Evolutionary conservation across 495 filamentous ascomycete species (phyloP), one percentile per base, ranked within the genome.

Genomic region (Jackrogersella minutella): DNA sequence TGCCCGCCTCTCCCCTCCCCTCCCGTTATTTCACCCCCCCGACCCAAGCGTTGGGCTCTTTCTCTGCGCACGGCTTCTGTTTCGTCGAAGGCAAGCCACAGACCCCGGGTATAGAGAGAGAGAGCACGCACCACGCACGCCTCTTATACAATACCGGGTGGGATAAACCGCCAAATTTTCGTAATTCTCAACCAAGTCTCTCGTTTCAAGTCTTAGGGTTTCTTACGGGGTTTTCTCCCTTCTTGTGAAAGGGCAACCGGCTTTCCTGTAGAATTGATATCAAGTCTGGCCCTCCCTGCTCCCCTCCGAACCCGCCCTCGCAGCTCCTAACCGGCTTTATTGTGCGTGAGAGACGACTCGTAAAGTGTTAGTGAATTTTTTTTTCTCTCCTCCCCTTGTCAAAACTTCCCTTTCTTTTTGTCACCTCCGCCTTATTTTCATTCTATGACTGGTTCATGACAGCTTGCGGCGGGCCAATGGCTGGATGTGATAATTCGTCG

Each of bases 81-180:
- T 61, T 62, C 49, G 49, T 49, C 46, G 17, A 58, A 37, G 49
- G 60, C 43, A 59, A 49, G 13, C 26, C 47, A 34, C 8, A 14
- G 21, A 51, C 47, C 39, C 40, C 30, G 31, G 55, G 50, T 58
- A 62, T 65, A 61, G 52, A 53, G 52, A n/a, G n/a, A n/a, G n/a
- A n/a, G n/a, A n/a, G n/a, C n/a, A n/a, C n/a, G n/a, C n/a, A n/a
- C n/a, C n/a, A n/a, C n/a, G n/a, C 51, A 11, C 60, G 13, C 50
- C 66, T 64, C 66, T 49, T 62, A 62, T 69, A 69, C 60, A n/a
- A 51, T 64, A 69, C 53, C n/a, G 60, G 60, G 56, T 65, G 56
- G 39, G 5, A 61, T 56, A 69, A n/a, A n/a, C n/a, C n/a, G n/a
- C 52, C 52, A 47, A 62, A 69, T 65, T 69, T 58, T 69, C 66